A percentile compares a stretch with the other conserved stretches of the same genome.
These are phyloP conservation scores for Stipa capillata DNA, from an alignment of 176 grass and related monocot species.

Conservation along the genomic window DNA sequence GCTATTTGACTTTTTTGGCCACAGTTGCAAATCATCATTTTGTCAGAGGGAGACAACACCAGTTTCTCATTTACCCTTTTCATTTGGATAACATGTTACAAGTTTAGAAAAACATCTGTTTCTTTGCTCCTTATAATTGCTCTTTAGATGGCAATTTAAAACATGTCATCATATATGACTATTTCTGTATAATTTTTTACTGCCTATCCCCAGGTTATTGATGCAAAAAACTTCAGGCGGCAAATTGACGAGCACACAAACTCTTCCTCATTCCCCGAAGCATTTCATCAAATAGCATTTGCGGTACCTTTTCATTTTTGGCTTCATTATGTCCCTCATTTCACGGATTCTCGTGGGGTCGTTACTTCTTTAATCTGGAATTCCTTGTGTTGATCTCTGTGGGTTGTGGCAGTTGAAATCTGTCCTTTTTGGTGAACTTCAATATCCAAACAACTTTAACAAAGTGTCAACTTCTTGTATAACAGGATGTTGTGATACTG, in stretches of 20 bases:
- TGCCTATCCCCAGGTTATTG: conserved; percentile 43
- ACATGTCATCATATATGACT: not conserved
- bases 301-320: conserved; percentile 39
- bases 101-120: not conserved
- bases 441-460: not conserved
- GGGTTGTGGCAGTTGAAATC: not conserved
- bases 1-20: not conserved
- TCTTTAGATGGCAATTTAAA: not conserved
- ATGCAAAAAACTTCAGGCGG: conserved; percentile 72
- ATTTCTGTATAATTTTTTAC: not conserved
- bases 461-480: not conserved
- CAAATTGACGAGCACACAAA: conserved; percentile 61
- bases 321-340: not conserved
- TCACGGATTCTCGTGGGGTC: conserved; percentile 3
- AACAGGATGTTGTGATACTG: conserved; percentile 90
- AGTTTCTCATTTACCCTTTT: not conserved
- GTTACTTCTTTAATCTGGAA: not conserved
- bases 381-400: not conserved
- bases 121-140: not conserved
- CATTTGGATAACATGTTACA: not conserved
- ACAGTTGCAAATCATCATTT: not conserved
- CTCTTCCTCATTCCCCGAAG: conserved; percentile 68
- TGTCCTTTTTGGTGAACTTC: not conserved
- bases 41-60: conserved; percentile 8
- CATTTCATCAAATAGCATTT: conserved; percentile 88